Base-by-base conservation (phyloP, 257 asterid species). In the Echium plantagineum region DNA sequence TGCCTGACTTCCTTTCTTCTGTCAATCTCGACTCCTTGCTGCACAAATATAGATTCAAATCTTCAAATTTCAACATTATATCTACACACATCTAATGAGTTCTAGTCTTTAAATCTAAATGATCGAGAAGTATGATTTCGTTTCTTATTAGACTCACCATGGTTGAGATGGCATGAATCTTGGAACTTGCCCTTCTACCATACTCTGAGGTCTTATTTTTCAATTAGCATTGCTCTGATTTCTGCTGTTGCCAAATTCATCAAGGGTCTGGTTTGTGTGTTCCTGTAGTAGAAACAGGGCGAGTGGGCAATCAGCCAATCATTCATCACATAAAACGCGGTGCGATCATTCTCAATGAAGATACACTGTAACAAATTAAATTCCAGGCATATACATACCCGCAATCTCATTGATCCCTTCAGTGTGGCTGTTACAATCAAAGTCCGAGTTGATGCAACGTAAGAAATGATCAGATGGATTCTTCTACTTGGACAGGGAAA, bases 401-500 rank as follows among this genome's bases (percentile, higher is more conserved):
- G 83, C 19, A 78, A 87, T 68, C 85, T 73, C 71, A 72, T 90
- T 62, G 98, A 91, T 59, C 95, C 95, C 77, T 66, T 81, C 67
- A 91, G 32, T 4, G 95, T 83, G 42, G 94, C 94, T 10, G 94
- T 81, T 49, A 93, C 98, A 9, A 78, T 93, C 98, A 32, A 93
- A 93, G 31, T 93, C 98, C 0, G 97, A 82, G 72, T 93, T 93
- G 48, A 93, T 65, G 56, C 98, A 93, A 12, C 97, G 84, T 46
- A 93, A 75, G 81, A 93, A 93, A 74, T 93, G 98, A 55, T 93
- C 98, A 0, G 98, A 93, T 2, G 98, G 98, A 63, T 89, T 93
- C 65, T 83, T 74, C 94, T 76, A 67, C 94, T 85, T 2, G 98
- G 95, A 78, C 98, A 93, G 15, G 97, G 94, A 55, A 85, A 93